A percentile compares a stretch with the other conserved stretches of the same genome.
These are phyloP conservation scores for Sclerotinia minor DNA, from an alignment of 2,329 filamentous ascomycete genomes.

Conservation along the genomic window DNA sequence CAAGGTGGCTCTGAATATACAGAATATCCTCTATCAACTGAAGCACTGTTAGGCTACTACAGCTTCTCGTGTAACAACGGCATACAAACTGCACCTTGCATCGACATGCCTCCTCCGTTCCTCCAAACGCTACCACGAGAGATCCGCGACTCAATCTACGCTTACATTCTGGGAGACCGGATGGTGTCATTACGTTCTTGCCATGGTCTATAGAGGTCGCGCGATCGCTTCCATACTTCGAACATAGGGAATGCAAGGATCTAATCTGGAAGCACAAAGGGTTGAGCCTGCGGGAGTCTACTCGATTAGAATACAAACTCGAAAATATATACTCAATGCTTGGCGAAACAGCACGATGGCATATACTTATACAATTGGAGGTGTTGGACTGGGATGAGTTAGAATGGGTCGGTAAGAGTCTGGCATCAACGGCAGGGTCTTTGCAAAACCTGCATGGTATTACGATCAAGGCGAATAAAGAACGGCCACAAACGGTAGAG, in stretches of 20 bases:
- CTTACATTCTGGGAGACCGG: slow-evolving; percentile 33
- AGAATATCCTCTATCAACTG: background rate
- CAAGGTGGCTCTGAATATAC: background rate
- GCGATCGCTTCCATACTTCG: slow-evolving; percentile 36
- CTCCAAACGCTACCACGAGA: slow-evolving; percentile 37
- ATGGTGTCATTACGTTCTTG: slow-evolving; percentile 33
- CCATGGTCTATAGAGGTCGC: slow-evolving; percentile 37
- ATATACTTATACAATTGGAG: slow-evolving; percentile 36
- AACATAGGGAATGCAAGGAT: slow-evolving; percentile 39
- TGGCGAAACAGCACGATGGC: slow-evolving; percentile 16
- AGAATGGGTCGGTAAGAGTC: slow-evolving; percentile 32
- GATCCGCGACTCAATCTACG: slow-evolving; percentile 40
- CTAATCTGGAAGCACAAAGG: slow-evolving; percentile 38
- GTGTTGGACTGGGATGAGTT: slow-evolving; percentile 39
- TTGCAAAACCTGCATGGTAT: slow-evolving; percentile 27
- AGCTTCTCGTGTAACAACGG: too few relatives aligned
- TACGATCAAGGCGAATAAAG: slow-evolving; percentile 34
- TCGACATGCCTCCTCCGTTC: slow-evolving; percentile 31
- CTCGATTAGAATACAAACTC: slow-evolving; percentile 32
- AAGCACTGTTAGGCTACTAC: background rate
- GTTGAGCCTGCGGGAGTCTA: slow-evolving; percentile 30
- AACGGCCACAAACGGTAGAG: slow-evolving; percentile 33
- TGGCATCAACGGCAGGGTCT: slow-evolving; percentile 6
- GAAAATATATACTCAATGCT: background rate
- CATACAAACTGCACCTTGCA: background rate